phyloP scores from a whole-genome alignment of 768 basidiomycete species.

The Lentinula boryana region DNA sequence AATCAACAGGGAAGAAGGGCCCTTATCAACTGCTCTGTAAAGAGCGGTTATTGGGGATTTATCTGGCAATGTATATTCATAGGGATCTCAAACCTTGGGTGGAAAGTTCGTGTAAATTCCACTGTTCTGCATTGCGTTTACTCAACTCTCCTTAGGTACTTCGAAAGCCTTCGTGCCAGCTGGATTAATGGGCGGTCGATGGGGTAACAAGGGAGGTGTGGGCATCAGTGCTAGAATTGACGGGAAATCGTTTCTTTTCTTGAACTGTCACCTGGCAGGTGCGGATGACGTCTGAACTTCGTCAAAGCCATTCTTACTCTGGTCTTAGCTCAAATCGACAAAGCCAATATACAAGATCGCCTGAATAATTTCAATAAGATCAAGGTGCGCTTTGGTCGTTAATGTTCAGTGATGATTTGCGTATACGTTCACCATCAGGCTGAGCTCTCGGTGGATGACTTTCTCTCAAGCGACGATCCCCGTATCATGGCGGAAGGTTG shows the following conservation, averaged over 20 bases:
- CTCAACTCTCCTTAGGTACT: constrained; percentile 36
- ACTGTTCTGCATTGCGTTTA: not conserved
- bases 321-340: constrained; percentile 66
- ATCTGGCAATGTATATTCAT: constrained; percentile 71
- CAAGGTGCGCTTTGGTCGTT: constrained; percentile 41
- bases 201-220: constrained; percentile 92
- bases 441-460: constrained; percentile 77
- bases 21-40: constrained; percentile 85
- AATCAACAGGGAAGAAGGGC: constrained; percentile 40
- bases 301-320: not conserved
- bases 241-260: constrained; percentile 78
- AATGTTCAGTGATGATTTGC: not conserved
- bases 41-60: constrained; percentile 89
- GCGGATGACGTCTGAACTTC: constrained; percentile 9
- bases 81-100: constrained; percentile 62
- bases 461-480: constrained; percentile 58
- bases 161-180: constrained; percentile 83
- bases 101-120: constrained; percentile 34
- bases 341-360: constrained; percentile 53
- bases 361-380: constrained; percentile 86
- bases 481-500: constrained; percentile 67
- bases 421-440: constrained; percentile 30
- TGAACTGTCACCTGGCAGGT: constrained; percentile 92
- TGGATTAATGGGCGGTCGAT: constrained; percentile 83
- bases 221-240: constrained; percentile 84